These are phyloP conservation scores for Brettanomyces anomalus DNA, from an alignment of 805 yeast species.

Conservation along the genomic window DNA sequence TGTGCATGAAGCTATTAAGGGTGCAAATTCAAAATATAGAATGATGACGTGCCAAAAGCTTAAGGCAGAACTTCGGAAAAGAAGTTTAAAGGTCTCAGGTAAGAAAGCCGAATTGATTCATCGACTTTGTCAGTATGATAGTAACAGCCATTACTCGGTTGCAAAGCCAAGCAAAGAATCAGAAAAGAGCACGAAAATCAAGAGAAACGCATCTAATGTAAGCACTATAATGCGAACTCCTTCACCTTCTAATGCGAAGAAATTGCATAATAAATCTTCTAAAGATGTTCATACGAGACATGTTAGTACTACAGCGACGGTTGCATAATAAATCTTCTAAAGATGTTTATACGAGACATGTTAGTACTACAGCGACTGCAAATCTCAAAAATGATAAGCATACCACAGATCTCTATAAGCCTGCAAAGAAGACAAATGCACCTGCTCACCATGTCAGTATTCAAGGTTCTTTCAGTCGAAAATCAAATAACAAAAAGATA, in stretches of 20 bases:
- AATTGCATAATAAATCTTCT: neutral
- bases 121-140: slow-evolving; percentile 18
- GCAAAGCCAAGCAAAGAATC: slow-evolving; percentile 2
- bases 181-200: slow-evolving; percentile 7
- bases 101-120: slow-evolving; percentile 47
- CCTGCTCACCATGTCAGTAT: neutral
- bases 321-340: neutral
- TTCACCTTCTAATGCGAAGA: neutral
- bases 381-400: slow-evolving; percentile 42
- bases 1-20: slow-evolving; percentile 16
- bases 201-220: neutral
- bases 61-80: slow-evolving; percentile 47
- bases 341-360: neutral
- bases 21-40: slow-evolving; percentile 18
- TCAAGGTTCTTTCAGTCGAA: neutral
- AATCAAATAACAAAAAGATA: no score
- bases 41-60: slow-evolving; percentile 45
- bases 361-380: slow-evolving; percentile 15
- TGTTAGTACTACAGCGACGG: slow-evolving; percentile 13
- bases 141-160: slow-evolving; percentile 1
- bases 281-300: neutral
- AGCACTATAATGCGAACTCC: no score
- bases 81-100: slow-evolving; percentile 57
- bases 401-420: slow-evolving; percentile 46
- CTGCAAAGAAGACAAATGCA: slow-evolving; percentile 24